These are phyloP conservation scores for Delphinella strobiligena DNA, from an alignment of 2,329 filamentous ascomycete genomes.

Conservation along the genomic window DNA sequence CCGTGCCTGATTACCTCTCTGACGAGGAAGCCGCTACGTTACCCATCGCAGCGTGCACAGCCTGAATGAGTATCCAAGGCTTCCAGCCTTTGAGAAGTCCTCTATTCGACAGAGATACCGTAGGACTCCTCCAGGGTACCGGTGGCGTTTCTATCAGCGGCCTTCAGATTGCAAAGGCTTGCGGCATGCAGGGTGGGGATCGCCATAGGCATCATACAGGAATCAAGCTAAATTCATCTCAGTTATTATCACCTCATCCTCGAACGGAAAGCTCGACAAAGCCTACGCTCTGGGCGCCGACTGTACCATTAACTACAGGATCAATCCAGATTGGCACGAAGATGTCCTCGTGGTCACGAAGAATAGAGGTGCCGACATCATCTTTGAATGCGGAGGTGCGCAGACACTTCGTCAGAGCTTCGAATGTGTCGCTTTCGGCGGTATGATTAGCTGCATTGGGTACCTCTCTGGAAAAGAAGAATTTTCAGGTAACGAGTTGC, in stretches of 20 bases:
- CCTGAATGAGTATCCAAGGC: slow-evolving; percentile 50
- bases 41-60: slow-evolving; percentile 34
- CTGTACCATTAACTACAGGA: slow-evolving; percentile 50
- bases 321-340: slow-evolving; percentile 46
- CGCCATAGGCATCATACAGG: slow-evolving; percentile 30
- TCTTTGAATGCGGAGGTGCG: slow-evolving; percentile 41
- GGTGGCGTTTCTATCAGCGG: slow-evolving; percentile 12
- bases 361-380: slow-evolving; percentile 33
- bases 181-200: slow-evolving; percentile 33
- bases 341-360: slow-evolving; percentile 38
- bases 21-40: slow-evolving; percentile 27
- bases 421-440: slow-evolving; percentile 31
- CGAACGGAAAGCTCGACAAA: slow-evolving; percentile 21
- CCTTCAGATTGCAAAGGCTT: slow-evolving; percentile 27
- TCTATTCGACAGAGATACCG: slow-evolving; percentile 26
- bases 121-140: slow-evolving; percentile 25
- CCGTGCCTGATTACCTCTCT: slow-evolving; percentile 25
- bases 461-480: slow-evolving; percentile 44
- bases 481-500: slow-evolving; percentile 39
- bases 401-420: slow-evolving; percentile 33
- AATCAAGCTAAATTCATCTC: slow-evolving; percentile 47
- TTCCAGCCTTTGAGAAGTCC: slow-evolving; percentile 43
- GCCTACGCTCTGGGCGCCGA: slow-evolving; percentile 46
- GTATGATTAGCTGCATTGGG: slow-evolving; percentile 31
- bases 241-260: slow-evolving; percentile 20